A percentile compares a stretch with the other conserved stretches of the same genome.
These are phyloP conservation scores for Gonium pectorale DNA, from an alignment of 139 green algal species.

Conservation along the genomic window DNA sequence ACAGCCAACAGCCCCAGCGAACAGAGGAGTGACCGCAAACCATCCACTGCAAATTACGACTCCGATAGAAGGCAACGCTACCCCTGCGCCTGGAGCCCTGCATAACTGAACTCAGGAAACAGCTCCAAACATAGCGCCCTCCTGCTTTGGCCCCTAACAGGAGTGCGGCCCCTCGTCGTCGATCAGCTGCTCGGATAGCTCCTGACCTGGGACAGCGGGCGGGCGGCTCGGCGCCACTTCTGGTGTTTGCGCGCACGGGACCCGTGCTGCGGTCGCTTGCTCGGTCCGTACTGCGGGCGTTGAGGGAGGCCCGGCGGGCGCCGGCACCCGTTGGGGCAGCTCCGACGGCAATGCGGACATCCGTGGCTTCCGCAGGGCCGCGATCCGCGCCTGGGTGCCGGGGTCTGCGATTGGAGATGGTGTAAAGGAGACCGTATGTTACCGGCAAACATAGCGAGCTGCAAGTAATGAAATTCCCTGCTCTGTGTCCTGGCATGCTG, in stretches of 20 bases:
- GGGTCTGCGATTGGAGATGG: slow-evolving; percentile 24
- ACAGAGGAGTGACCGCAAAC: no score
- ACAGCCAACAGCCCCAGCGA: no score
- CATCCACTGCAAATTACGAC: no score
- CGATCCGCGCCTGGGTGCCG: background rate
- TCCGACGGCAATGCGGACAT: slow-evolving; percentile 16
- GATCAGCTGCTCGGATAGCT: background rate
- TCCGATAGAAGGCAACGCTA: no score
- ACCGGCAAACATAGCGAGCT: no score
- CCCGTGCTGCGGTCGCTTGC: background rate
- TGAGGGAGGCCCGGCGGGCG: background rate
- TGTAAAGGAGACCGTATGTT: no score
- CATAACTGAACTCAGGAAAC: no score
- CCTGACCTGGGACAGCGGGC: slow-evolving; percentile 26
- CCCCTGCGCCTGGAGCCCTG: no score
- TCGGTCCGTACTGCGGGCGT: background rate
- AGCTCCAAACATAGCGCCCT: no score
- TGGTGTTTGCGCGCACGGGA: background rate
- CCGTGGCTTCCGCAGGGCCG: background rate
- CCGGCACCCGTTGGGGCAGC: slow-evolving; percentile 9
- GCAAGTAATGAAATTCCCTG: no score
- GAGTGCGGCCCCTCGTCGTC: background rate
- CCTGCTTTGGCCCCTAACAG: slow-evolving; percentile 12
- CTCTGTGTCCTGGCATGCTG: no score
- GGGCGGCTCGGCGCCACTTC: background rate